phyloP scores from a whole-genome alignment of 2,329 filamentous ascomycete species.

The Epichloe elymi region DNA sequence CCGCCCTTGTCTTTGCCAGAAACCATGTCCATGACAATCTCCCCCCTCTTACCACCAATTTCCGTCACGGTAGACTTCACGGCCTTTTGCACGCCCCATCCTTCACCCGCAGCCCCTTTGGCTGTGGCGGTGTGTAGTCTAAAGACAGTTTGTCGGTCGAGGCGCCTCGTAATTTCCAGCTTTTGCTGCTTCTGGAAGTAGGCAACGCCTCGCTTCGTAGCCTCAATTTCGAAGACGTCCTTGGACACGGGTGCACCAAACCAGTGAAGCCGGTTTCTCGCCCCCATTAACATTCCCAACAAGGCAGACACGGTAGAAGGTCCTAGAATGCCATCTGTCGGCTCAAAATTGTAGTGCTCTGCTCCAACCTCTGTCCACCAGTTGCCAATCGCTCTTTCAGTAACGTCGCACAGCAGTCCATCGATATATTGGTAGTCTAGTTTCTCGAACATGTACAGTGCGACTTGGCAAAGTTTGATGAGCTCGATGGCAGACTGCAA shows the following conservation, averaged over 20 bases:
- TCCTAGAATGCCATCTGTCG: conserved; percentile 81
- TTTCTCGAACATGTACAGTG: conserved; percentile 76
- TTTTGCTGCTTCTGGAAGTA: conserved; percentile 87
- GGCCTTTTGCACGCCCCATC: conserved; percentile 83
- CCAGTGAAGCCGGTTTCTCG: conserved; percentile 76
- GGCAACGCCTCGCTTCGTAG: conserved; percentile 69
- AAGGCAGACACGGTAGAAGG: conserved; percentile 84
- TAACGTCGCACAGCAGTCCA: conserved; percentile 83
- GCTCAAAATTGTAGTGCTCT: conserved; percentile 86
- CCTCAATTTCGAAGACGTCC: conserved; percentile 78
- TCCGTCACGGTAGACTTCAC: conserved; percentile 94
- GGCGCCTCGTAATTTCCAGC: conserved; percentile 58
- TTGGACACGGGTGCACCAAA: conserved; percentile 75
- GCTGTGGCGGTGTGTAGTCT: conserved; percentile 72
- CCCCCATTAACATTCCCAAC: conserved; percentile 77
- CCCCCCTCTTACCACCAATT: conserved; percentile 88
- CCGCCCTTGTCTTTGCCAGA: conserved; percentile 75
- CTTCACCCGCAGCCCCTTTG: conserved; percentile 78
- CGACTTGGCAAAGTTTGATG: conserved; percentile 81
- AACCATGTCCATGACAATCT: conserved; percentile 93
- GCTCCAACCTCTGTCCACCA: conserved; percentile 95
- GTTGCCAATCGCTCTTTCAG: conserved; percentile 76
- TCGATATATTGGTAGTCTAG: conserved; percentile 83
- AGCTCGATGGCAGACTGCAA: conserved; percentile 73
- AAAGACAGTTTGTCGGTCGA: conserved; percentile 75